Percentiles rank a stretch among this genome's conserved stretches.
phyloP scores from a whole-genome alignment of 352 stramenopile genomes.

The Phytophthora aleatoria region DNA sequence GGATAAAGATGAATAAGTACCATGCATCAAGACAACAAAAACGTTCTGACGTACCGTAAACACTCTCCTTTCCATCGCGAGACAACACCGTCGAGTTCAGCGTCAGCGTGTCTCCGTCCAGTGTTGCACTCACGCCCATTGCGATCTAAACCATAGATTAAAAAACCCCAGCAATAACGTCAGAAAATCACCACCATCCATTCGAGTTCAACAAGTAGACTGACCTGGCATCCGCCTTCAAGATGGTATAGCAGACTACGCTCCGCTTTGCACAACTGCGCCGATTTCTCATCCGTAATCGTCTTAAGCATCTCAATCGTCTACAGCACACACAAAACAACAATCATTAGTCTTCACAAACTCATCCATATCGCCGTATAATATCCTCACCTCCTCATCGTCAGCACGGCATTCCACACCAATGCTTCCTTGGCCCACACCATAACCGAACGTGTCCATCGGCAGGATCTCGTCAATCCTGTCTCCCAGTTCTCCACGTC shows the following conservation, averaged over 20 bases:
- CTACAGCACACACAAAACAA: slow-evolving; percentile 23
- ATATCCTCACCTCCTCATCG: slow-evolving; percentile 50
- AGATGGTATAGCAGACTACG: slow-evolving; percentile 82
- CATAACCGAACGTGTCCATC: slow-evolving; percentile 76
- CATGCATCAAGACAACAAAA: background rate
- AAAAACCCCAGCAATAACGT: background rate
- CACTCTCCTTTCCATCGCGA: slow-evolving; percentile 64
- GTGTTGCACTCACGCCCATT: slow-evolving; percentile 79
- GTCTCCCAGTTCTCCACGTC: slow-evolving; percentile 68
- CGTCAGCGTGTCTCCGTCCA: slow-evolving; percentile 67
- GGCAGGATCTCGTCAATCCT: slow-evolving; percentile 80
- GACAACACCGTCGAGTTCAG: slow-evolving; percentile 76
- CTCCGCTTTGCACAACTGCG: slow-evolving; percentile 81
- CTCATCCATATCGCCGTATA: background rate
- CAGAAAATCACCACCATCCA: slow-evolving; percentile 5
- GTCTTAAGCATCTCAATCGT: slow-evolving; percentile 80
- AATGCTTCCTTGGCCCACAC: slow-evolving; percentile 87
- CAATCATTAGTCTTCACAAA: slow-evolving; percentile 3
- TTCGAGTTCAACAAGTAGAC: slow-evolving; percentile 19
- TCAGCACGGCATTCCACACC: slow-evolving; percentile 82
- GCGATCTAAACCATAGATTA: slow-evolving; percentile 50
- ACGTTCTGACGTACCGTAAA: slow-evolving; percentile 41
- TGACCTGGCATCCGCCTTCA: slow-evolving; percentile 83
- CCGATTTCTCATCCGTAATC: slow-evolving; percentile 78
- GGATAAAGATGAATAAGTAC: background rate